Base-by-base conservation (phyloP, 441 rosid genomes). In the Euphorbia corollata region DNA sequence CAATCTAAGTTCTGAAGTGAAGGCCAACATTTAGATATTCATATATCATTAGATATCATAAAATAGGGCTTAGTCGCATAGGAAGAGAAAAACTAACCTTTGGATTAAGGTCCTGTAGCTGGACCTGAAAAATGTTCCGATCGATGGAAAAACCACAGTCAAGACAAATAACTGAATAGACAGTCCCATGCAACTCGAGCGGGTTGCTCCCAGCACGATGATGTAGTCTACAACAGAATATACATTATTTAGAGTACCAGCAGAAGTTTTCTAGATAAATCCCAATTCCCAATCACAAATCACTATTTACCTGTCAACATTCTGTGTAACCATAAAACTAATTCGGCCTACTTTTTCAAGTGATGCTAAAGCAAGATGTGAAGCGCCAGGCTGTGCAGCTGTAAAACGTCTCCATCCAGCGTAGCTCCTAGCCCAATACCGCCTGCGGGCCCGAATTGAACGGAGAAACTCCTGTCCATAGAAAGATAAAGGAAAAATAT, bases 401-500 rank as follows among this genome's bases (percentile, higher is more conserved):
- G 81, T 80, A 79, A 92, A 88, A 63, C 59, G 80, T 80, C 88
- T 88, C 97, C 98, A 90, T 73, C 97, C 98, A 72, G 97, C 96
- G 61, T 85, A 90, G 85, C 98, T 92, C 82, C 98, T 83, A 30
- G 94, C 94, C 98, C 98, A 92, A 78, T 90, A 92, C 59, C 90
- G 79, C 79, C 91, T 83, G 27, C 89, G 92, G 71, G 91, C 83
- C 60, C 84, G 77, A 71, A 72, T 80, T 20, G 86, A 90, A 64
- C 87, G 89, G 60, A 73, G 65, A 71, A 92, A 90, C 70, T 92
- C 91, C 98, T 90, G 72, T 18, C 66, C 48, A 59, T 23, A 16
- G 36, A 68, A 59, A 50, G 61, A 51, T 32, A 11, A 50, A 64
- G 30, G 43, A 23, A 47, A 6, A 62, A 50, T 20, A 34, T 24